phyloP scores from a whole-genome alignment of 2,329 filamentous ascomycete species.

The Claviceps arundinis region DNA sequence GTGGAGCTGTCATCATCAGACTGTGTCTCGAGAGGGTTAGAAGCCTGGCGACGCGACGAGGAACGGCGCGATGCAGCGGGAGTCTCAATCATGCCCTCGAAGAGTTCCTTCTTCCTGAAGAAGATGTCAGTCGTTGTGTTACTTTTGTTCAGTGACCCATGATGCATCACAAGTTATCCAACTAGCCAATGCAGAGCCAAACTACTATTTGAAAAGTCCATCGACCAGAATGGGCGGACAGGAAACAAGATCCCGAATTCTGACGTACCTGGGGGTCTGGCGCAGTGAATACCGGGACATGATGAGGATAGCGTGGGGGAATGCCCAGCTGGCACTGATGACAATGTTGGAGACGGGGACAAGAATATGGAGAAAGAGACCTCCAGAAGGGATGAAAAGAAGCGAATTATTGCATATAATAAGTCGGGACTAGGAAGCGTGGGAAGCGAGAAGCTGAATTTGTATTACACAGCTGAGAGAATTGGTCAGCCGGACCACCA shows the following conservation, averaged over 20 bases:
- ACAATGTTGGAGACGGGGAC: not conserved
- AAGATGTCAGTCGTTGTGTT: conserved; percentile 1
- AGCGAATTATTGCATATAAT: conserved; percentile 1
- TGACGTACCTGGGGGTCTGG: conserved; percentile 17
- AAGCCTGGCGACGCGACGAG: conserved; percentile 34
- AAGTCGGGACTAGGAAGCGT: not conserved
- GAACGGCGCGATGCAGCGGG: conserved; percentile 27
- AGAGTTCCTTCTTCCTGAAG: conserved; percentile 45
- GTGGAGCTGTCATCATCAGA: conserved; percentile 36
- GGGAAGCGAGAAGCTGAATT: not conserved
- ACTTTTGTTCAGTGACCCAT: not conserved
- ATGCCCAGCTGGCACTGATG: not conserved
- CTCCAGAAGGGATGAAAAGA: not conserved
- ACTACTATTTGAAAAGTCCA: not conserved
- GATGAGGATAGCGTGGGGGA: not conserved
- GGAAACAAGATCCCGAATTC: not conserved
- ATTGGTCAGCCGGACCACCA: too few species aligned
- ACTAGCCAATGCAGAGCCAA: not conserved
- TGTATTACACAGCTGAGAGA: not conserved
- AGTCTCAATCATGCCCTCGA: conserved; percentile 48
- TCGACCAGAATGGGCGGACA: not conserved
- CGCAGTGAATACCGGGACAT: conserved; percentile 19
- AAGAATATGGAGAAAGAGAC: not conserved
- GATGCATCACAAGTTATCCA: not conserved
- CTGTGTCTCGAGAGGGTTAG: conserved; percentile 26